These are phyloP conservation scores for Turritis glabra DNA, from an alignment of 345 rosid genomes.

Conservation along the genomic window DNA sequence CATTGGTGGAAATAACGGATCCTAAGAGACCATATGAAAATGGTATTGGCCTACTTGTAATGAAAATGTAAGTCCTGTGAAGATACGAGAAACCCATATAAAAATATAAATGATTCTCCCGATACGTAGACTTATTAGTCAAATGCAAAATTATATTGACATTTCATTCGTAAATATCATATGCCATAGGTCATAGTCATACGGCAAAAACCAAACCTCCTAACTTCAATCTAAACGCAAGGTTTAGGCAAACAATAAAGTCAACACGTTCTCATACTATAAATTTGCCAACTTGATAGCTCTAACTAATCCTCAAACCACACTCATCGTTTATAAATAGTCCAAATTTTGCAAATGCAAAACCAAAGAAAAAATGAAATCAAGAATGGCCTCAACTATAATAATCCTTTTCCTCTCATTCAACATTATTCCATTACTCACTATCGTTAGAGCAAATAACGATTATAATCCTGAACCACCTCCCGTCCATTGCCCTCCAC, in stretches of 20 bases:
- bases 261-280: slow-evolving; percentile 6
- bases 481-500: slow-evolving; percentile 9
- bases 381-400: background rate
- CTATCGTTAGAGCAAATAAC: background rate
- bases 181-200: background rate
- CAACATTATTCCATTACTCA: background rate
- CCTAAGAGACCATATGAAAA: background rate
- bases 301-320: background rate
- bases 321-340: background rate
- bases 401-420: background rate
- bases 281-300: background rate
- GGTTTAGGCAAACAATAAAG: background rate
- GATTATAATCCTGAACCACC: background rate
- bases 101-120: too few species aligned
- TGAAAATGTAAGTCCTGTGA: background rate
- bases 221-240: background rate
- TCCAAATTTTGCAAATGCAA: background rate
- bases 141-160: background rate
- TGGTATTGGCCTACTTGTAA: background rate
- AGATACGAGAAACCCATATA: too few species aligned
- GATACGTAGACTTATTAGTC: background rate
- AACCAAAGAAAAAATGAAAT: background rate
- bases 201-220: background rate
- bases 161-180: background rate
- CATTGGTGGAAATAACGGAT: slow-evolving; percentile 3